Evolutionary conservation across 2,329 filamentous ascomycete genomes (phyloP), one percentile per base, ranked within the genome.

Genomic region (Neopestalotiopsis sp.): DNA sequence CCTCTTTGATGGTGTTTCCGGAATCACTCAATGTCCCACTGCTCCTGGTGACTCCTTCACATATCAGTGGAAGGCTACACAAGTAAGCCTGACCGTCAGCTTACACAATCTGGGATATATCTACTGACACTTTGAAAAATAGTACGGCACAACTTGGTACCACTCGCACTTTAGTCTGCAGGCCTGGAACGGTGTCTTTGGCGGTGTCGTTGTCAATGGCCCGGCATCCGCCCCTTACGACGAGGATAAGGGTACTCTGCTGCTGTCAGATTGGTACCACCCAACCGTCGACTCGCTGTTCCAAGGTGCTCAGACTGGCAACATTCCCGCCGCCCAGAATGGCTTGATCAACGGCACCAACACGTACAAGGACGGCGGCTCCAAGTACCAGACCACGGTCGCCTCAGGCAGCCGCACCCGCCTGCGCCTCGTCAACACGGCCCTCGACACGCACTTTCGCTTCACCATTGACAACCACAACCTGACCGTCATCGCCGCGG

Each of bases 151-250:
- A 0, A 81, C 81, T 3, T 90, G 87, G 87, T 91, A 90, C 67
- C 90, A 91, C 75, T 88, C 86, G 1, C 89, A 91, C 75, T 87
- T 87, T 73, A 81, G 81, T 3, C 73, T 83, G 0, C 82, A 85
- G 69, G 77, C 80, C 0, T 84, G 80, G 77, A 83, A 90, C 67
- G 90, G 90, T 1, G 78, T 91, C 0, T 81, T 87, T 34, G 90
- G 90, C 0, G 84, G 84, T 2, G 87, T 92, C 49, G 79, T 91
- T n/a, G 88, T 91, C 72, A 84, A 90, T 66, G 90, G 89, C 0
- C 89, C 89, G 0, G 83, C 85, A 0, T 85, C 86, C 1, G 81
- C 84, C 13, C 83, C 88, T 73, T 91, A 91, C 72, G 89, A 93
- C 69, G 82, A 86, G 63, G 91, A 93, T 73, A 80, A 91, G 0